Conservation (phyloP, 129 eudicot genomes). For the Flaveria brownii region DNA sequence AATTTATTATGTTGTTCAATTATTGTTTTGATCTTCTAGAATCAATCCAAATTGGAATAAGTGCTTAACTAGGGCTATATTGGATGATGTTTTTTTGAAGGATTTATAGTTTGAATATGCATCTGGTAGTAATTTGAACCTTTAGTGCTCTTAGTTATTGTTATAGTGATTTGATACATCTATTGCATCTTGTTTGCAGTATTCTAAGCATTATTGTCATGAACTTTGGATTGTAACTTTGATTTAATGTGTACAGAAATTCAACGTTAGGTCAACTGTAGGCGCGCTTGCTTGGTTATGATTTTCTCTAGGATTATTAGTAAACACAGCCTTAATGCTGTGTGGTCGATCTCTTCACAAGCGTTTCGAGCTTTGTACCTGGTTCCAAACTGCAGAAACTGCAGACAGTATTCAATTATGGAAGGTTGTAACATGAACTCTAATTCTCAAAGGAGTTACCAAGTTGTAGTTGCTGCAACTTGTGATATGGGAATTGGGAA, state of each 20-base stretch:
- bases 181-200: neutral
- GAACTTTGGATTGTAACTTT: neutral
- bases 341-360: constrained; percentile 14
- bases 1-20: neutral
- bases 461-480: constrained; percentile 88
- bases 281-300: constrained; percentile 18
- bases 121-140: neutral
- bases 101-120: neutral
- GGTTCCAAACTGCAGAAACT: constrained; percentile 19
- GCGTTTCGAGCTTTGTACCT: constrained; percentile 2
- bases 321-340: constrained; percentile 29
- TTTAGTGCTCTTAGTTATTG: no score
- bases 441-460: constrained; percentile 48
- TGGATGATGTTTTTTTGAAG: neutral
- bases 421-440: constrained; percentile 29
- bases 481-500: constrained; percentile 69
- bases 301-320: constrained; percentile 29
- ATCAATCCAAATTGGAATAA: neutral
- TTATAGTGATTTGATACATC: neutral
- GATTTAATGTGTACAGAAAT: neutral
- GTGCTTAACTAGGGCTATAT: no score
- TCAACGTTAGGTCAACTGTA: neutral
- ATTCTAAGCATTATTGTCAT: neutral
- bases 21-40: neutral
- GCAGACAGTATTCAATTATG: constrained; percentile 38